These are phyloP conservation scores for Fraxinus paxiana DNA, from an alignment of 305 asterid genomes.

Conservation along the genomic window DNA sequence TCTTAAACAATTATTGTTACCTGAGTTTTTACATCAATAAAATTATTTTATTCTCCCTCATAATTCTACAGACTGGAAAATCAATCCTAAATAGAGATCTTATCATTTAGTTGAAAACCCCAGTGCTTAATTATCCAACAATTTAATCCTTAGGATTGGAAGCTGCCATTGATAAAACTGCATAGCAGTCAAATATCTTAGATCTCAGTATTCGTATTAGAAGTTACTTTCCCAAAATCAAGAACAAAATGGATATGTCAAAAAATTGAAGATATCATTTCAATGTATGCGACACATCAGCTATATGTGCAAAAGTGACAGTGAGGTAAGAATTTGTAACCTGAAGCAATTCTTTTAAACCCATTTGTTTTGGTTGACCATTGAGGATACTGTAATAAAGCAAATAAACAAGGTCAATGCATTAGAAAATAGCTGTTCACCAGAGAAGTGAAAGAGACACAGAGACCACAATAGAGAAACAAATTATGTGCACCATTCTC, in stretches of 20 bases:
- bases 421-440: conserved; percentile 9
- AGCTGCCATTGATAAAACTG: neutral
- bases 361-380: conserved; percentile 94
- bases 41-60: neutral
- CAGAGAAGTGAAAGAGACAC: neutral
- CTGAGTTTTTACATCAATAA: neutral
- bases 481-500: conserved; percentile 8
- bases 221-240: conserved; percentile 10
- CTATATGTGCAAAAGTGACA: neutral
- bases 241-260: neutral
- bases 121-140: neutral
- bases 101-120: neutral
- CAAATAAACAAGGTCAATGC: conserved; percentile 19
- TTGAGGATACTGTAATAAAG: conserved; percentile 66
- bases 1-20: neutral
- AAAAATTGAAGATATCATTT: conserved; percentile 9
- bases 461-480: conserved; percentile 6
- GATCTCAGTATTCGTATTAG: neutral
- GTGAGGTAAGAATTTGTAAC: conserved; percentile 35
- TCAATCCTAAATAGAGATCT: neutral
- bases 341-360: conserved; percentile 94
- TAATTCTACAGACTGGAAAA: neutral
- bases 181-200: conserved; percentile 1
- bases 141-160: conserved; percentile 4
- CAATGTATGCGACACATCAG: neutral